These are phyloP conservation scores for Periglandula ipomoeae DNA, from an alignment of 2,329 filamentous ascomycete genomes.

Conservation along the genomic window DNA sequence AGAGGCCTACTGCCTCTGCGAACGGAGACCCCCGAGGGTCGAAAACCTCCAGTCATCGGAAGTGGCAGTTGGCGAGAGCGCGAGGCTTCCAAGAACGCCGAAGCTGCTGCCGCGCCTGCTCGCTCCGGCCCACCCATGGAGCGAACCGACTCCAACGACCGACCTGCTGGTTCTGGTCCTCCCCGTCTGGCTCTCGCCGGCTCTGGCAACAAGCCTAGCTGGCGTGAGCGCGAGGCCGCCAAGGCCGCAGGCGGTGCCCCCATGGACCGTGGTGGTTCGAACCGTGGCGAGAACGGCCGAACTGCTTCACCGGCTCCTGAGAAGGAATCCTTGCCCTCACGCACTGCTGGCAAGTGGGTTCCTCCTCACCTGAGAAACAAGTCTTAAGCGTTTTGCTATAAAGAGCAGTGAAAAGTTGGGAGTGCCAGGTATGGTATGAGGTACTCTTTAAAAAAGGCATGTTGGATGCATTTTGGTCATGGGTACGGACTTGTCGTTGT, in stretches of 20 bases:
- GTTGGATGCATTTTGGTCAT: constrained; percentile 1
- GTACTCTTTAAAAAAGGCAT: background rate
- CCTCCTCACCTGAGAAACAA: constrained; percentile 35
- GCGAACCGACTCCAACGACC: constrained; percentile 39
- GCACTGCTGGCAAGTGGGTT: constrained; percentile 50
- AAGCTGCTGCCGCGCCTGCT: constrained; percentile 21
- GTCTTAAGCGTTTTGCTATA: constrained; percentile 11
- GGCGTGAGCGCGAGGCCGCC: constrained; percentile 63
- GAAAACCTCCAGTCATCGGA: constrained; percentile 24
- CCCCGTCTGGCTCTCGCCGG: constrained; percentile 54
- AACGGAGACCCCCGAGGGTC: constrained; percentile 20
- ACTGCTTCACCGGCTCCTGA: constrained; percentile 32
- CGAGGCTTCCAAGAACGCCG: constrained; percentile 21
- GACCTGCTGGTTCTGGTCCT: constrained; percentile 35
- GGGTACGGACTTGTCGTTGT: background rate
- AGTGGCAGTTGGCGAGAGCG: constrained; percentile 34
- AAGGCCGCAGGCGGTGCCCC: constrained; percentile 28
- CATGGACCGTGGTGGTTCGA: constrained; percentile 34
- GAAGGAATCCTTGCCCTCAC: constrained; percentile 41
- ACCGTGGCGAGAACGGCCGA: constrained; percentile 31
- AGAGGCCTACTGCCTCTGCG: constrained; percentile 18
- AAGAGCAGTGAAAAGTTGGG: background rate
- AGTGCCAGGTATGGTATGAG: background rate
- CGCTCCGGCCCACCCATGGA: constrained; percentile 26
- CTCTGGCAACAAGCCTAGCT: constrained; percentile 52